These are phyloP conservation scores for Jamesozyma piceae DNA, from an alignment of 805 yeast species.

Conservation along the genomic window DNA sequence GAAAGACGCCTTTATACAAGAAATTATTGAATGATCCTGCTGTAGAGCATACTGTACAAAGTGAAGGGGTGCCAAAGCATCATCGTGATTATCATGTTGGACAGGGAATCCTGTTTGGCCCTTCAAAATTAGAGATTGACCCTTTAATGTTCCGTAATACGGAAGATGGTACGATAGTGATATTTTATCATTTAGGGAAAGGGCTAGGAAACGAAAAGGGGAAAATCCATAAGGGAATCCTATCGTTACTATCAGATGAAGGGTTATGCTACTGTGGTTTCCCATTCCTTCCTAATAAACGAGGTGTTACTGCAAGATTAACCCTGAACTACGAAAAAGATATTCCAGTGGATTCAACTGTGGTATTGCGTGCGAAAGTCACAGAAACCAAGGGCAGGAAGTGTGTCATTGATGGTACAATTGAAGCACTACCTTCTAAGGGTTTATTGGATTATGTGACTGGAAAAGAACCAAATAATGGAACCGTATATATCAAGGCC, in stretches of 20 bases:
- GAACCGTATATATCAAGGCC: constrained; percentile 44
- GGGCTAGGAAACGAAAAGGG: constrained; percentile 59
- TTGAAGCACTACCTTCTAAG: constrained; percentile 30
- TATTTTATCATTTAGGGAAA: constrained; percentile 64
- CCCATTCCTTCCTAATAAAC: constrained; percentile 61
- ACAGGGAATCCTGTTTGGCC: constrained; percentile 62
- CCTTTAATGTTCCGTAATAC: constrained; percentile 56
- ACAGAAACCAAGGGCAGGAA: constrained; percentile 65
- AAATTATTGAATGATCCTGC: constrained; percentile 15
- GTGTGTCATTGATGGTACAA: constrained; percentile 66
- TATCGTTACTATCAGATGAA: constrained; percentile 76
- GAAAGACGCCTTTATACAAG: constrained; percentile 11
- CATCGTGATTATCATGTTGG: constrained; percentile 59
- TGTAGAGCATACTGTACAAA: constrained; percentile 25
- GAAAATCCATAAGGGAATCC: constrained; percentile 70
- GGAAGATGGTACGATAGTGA: constrained; percentile 43
- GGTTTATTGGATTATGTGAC: neutral
- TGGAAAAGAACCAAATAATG: constrained; percentile 3
- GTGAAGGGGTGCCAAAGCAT: constrained; percentile 45
- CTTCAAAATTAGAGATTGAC: constrained; percentile 59
- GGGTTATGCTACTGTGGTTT: constrained; percentile 81
- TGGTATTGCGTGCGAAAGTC: constrained; percentile 61
- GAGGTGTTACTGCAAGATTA: constrained; percentile 84
- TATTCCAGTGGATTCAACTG: constrained; percentile 46
- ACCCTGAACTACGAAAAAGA: constrained; percentile 48